phyloP scores from a whole-genome alignment of 1,284 basidiomycete genomes.

The Xerocomus cyaneibrunnescens region DNA sequence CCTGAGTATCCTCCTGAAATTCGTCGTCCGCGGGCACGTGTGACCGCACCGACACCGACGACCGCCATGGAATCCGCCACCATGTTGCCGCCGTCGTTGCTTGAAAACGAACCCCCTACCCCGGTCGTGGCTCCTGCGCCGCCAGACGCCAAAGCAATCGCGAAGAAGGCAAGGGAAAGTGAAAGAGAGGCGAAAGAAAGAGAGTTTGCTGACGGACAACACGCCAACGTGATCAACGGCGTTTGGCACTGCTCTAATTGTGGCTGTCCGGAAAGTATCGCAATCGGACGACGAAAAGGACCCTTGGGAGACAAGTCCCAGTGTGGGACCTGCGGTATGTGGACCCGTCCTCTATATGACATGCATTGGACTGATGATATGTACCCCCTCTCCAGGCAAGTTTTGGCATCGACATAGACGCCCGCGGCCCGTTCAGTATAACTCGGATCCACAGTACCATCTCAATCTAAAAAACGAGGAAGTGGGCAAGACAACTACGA shows the following conservation, averaged over 20 bases:
- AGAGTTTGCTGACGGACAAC: conserved; percentile 79
- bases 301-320: conserved; percentile 89
- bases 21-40: conserved; percentile 56
- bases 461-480: conserved; percentile 59
- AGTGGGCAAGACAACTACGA: conserved; percentile 45
- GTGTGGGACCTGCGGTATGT: conserved; percentile 88
- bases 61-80: conserved; percentile 63
- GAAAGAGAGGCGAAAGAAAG: conserved; percentile 79
- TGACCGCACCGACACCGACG: conserved; percentile 56
- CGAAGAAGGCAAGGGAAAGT: conserved; percentile 67
- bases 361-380: conserved; percentile 1
- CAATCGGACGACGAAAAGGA: conserved; percentile 83
- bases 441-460: conserved; percentile 69
- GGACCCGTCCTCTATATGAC: not conserved
- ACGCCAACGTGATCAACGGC: conserved; percentile 78
- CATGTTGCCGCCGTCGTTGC: conserved; percentile 49
- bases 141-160: conserved; percentile 47
- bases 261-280: conserved; percentile 83
- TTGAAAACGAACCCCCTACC: conserved; percentile 55
- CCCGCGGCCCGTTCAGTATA: conserved; percentile 77
- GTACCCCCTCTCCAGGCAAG: conserved; percentile 53
- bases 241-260: conserved; percentile 93
- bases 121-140: conserved; percentile 35
- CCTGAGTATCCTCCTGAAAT: conserved; percentile 58
- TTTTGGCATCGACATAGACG: conserved; percentile 82